phyloP scores from a whole-genome alignment of 176 grass and related monocot species.

The Zizania latifolia region DNA sequence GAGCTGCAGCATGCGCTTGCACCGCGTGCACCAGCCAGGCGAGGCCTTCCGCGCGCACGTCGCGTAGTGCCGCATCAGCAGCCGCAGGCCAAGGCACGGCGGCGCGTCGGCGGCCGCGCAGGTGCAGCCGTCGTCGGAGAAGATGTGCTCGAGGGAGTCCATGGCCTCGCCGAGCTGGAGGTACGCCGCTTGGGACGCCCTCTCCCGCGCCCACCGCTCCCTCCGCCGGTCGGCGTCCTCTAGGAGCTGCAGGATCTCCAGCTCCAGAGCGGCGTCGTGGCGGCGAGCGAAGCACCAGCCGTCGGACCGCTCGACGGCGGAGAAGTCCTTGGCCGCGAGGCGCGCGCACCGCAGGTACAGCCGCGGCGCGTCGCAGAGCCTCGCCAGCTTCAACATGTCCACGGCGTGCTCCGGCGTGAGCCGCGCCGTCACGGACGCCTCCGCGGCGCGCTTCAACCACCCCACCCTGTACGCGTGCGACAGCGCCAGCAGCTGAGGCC shows the following conservation, averaged over 20 bases:
- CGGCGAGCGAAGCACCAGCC: conserved; percentile 70
- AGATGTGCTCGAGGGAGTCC: conserved; percentile 56
- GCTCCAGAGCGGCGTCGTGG: conserved; percentile 57
- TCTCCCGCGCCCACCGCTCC: conserved; percentile 43
- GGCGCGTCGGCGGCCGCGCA: not conserved
- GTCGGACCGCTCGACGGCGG: conserved; percentile 49
- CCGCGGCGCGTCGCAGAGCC: conserved; percentile 72
- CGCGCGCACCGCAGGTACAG: conserved; percentile 61
- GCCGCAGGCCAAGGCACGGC: conserved; percentile 50
- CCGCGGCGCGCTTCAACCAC: conserved; percentile 71
- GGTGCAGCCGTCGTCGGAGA: not conserved
- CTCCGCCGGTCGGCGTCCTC: conserved; percentile 44
- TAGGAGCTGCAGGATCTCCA: conserved; percentile 53
- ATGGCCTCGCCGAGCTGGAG: conserved; percentile 58
- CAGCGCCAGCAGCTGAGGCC: conserved; percentile 65
- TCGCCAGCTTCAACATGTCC: conserved; percentile 73
- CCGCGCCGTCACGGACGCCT: conserved; percentile 43
- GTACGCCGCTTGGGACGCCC: conserved; percentile 40
- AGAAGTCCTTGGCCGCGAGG: conserved; percentile 49
- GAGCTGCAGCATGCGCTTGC: conserved; percentile 75
- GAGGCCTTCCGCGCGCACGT: conserved; percentile 42
- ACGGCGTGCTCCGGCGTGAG: conserved; percentile 46
- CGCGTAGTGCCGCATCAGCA: conserved; percentile 56
- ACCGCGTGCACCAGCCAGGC: conserved; percentile 49
- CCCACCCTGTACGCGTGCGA: conserved; percentile 67